A percentile compares a stretch with the other conserved stretches of the same genome.
Evolutionary conservation across 2,329 filamentous ascomycete genomes (phyloP).

Genomic region (Alternaria angustiovoidea): DNA sequence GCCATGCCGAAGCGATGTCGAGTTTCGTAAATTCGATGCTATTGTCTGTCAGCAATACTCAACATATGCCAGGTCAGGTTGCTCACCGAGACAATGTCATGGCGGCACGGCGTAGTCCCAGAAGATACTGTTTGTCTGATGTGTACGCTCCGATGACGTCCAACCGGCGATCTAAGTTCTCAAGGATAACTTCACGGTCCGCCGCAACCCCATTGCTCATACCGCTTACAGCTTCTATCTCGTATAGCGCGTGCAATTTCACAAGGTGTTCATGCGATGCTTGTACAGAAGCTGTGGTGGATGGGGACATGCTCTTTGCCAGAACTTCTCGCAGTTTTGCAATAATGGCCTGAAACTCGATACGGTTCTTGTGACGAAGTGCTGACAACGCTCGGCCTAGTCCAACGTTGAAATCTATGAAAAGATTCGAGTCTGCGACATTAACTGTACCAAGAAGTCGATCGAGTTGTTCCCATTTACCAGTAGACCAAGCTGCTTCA

Average conservation of each 20-base stretch:
- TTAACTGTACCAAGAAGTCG: slow-evolving; percentile 64
- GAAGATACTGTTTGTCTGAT: slow-evolving; percentile 90
- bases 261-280: slow-evolving; percentile 85
- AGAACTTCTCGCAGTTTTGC: slow-evolving; percentile 73
- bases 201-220: slow-evolving; percentile 42
- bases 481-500: slow-evolving; percentile 91
- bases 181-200: slow-evolving; percentile 53
- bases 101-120: slow-evolving; percentile 83
- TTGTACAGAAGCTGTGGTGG: slow-evolving; percentile 80
- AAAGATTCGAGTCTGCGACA: slow-evolving; percentile 45
- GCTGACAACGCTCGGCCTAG: slow-evolving; percentile 74
- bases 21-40: slow-evolving; percentile 68
- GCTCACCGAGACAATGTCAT: slow-evolving; percentile 80
- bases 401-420: slow-evolving; percentile 81
- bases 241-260: slow-evolving; percentile 85
- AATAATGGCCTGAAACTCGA: slow-evolving; percentile 66
- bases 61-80: background rate
- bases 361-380: slow-evolving; percentile 62
- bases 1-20: slow-evolving; percentile 84
- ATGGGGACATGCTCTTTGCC: slow-evolving; percentile 76
- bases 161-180: slow-evolving; percentile 76
- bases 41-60: slow-evolving; percentile 25
- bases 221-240: slow-evolving; percentile 79
- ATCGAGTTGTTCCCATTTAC: slow-evolving; percentile 78
- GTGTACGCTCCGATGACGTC: slow-evolving; percentile 88